Evolutionary conservation across 73 alveolate species (phyloP).

Genomic region (Tetrahymena elliotti): DNA sequence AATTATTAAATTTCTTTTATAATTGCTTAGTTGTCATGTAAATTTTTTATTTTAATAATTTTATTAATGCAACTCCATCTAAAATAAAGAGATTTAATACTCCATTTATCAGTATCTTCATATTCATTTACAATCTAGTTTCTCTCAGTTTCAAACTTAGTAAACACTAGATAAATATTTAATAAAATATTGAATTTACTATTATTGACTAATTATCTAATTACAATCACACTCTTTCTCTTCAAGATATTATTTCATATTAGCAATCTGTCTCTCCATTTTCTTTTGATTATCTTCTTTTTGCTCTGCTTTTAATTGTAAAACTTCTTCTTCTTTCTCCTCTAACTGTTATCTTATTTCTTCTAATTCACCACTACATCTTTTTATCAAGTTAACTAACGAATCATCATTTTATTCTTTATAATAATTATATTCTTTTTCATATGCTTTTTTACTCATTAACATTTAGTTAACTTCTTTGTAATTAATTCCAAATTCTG

Average conservation of each 20-base stretch:
- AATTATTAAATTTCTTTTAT: not conserved
- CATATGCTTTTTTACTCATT: conserved; percentile 30
- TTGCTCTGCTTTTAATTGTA: not conserved
- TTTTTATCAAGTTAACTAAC: not conserved
- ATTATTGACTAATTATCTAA: not conserved
- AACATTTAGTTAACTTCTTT: conserved; percentile 25
- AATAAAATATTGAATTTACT: not conserved
- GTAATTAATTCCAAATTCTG: conserved; percentile 35
- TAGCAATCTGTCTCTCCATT: not conserved
- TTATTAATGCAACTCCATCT: not conserved
- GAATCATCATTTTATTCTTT: conserved; percentile 14
- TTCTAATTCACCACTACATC: not conserved
- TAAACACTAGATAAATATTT: not conserved
- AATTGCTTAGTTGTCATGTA: not conserved
- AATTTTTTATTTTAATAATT: not conserved
- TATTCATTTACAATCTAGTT: not conserved
- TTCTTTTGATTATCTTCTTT: not conserved
- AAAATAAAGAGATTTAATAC: not conserved
- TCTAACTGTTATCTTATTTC: not conserved
- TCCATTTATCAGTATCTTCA: not conserved
- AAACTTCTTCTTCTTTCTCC: not conserved
- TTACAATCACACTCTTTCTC: not conserved
- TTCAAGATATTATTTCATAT: not conserved
- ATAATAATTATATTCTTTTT: conserved; percentile 15
- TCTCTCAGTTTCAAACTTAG: not conserved